These are phyloP conservation scores for Rhodotorula graminis DNA, from an alignment of 768 basidiomycete genomes.

Conservation along the genomic window DNA sequence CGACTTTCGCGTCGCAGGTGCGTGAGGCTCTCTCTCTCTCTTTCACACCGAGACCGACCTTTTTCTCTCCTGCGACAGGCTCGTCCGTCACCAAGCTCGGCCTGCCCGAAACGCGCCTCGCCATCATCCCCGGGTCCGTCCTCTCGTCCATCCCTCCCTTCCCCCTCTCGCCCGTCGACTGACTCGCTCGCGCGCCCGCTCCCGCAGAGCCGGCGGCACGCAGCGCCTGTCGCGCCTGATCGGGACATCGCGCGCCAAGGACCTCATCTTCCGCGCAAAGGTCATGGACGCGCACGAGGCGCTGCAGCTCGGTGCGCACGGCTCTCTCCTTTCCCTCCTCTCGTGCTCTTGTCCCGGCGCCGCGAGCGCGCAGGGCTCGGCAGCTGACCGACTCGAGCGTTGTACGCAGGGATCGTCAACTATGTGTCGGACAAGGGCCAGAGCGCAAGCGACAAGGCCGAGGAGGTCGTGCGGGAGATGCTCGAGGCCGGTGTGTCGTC, in stretches of 20 bases:
- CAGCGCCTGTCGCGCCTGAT: conserved; percentile 73
- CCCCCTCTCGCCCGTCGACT: too few relatives aligned
- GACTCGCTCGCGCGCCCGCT: neutral
- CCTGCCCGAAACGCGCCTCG: conserved; percentile 69
- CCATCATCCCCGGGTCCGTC: conserved; percentile 69
- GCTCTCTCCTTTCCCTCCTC: too few relatives aligned
- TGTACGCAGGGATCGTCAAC: conserved; percentile 26
- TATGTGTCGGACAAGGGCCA: conserved; percentile 11
- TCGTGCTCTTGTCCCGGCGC: too few relatives aligned
- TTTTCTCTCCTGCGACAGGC: conserved; percentile 32
- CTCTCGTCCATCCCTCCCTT: too few relatives aligned
- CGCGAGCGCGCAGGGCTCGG: too few relatives aligned
- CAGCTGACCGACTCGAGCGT: neutral
- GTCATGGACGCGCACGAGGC: conserved; percentile 65
- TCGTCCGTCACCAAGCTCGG: conserved; percentile 71
- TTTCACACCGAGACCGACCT: neutral
- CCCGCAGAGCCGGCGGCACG: conserved; percentile 65
- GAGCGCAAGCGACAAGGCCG: conserved; percentile 25
- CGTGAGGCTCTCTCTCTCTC: conserved; percentile 4
- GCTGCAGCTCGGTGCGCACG: conserved; percentile 59
- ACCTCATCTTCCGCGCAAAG: conserved; percentile 76
- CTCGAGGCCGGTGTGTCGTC: conserved; percentile 16
- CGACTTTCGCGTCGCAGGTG: conserved; percentile 84
- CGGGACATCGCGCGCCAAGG: conserved; percentile 74
- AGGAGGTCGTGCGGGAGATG: conserved; percentile 15